phyloP scores from a whole-genome alignment of 148 eudicot genomes.

The Euryodendron excelsum region DNA sequence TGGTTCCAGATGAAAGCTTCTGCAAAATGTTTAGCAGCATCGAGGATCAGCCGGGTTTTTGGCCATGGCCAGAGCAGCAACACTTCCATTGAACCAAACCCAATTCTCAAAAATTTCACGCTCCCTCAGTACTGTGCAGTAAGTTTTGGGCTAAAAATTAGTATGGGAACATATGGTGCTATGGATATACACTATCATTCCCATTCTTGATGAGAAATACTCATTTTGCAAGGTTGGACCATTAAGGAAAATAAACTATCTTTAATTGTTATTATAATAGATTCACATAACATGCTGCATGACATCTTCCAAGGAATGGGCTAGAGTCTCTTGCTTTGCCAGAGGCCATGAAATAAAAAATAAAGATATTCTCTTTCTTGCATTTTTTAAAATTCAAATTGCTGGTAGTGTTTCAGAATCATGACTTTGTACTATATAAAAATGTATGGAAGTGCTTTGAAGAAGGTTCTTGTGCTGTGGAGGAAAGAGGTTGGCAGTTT shows the following conservation, averaged over 20 bases:
- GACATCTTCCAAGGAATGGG: slow-evolving; percentile 14
- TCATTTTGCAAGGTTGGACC: not conserved
- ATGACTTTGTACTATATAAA: not conserved
- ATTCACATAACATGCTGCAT: not conserved
- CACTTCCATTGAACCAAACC: slow-evolving; percentile 12
- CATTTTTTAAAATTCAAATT: not conserved
- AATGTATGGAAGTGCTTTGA: not conserved
- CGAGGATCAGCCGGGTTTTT: slow-evolving; percentile 29
- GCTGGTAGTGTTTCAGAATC: not conserved
- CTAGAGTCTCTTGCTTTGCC: slow-evolving; percentile 9
- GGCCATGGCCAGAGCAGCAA: slow-evolving; percentile 38
- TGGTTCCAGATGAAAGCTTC: slow-evolving; percentile 8
- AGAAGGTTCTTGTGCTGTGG: slow-evolving; percentile 11
- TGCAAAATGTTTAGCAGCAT: slow-evolving; percentile 26
- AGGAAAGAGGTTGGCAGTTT: not conserved
- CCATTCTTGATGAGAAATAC: not conserved
- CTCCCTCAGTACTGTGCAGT: not conserved
- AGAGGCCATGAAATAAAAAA: slow-evolving; percentile 14
- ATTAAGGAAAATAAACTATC: not conserved
- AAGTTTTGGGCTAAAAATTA: not conserved
- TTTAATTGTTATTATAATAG: not conserved
- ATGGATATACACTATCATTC: not conserved
- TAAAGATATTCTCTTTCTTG: slow-evolving; percentile 7
- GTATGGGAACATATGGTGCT: not conserved
- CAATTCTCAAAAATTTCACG: not conserved